Base-by-base conservation (phyloP, 2,329 filamentous ascomycete species). In the Chaetomiaceae sp. region DNA sequence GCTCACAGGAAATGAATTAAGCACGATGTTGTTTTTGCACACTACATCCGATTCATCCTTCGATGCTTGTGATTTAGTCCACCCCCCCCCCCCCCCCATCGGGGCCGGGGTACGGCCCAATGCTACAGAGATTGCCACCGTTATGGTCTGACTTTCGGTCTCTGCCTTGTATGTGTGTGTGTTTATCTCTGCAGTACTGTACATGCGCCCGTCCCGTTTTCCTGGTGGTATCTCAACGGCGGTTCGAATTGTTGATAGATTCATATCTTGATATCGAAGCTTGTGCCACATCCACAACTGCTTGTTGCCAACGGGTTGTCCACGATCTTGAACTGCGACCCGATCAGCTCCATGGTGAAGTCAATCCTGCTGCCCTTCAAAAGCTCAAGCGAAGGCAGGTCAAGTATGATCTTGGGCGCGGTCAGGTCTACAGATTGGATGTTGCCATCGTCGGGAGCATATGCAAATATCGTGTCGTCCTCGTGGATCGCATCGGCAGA, bases 241-340 rank as follows among this genome's bases (percentile, higher is more conserved):
- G 25, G 5, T 27, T 5, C 25, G 7, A 18, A 10, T 29, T 2
- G 5, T 3, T 21, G 23, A 43, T 20, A 18, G 5, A 3, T 21
- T 62, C 42, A 85, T 68, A 80, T 71, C 67, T 91, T 90, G 60
- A 97, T 90, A 72, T 97, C 94, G 71, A 99, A 99, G 68, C 92
- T 97, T 14, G 92, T 96, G 7, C 94, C 94, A 71, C 94, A 99
- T 1, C 94, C 94, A 74, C 94, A 99, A 69, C 89, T 96, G 71
- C 91, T 97, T 53, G 87, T 90, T 4, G 94, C 94, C 36, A 84
- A 76, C 0, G 94, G 94, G 66, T 97, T 99, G 63, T 95, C 91
- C 56, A 90, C 85, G 65, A 99, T 90, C 77, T 95, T 96, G 71
- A 99, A 99, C 73, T 97, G 91, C 1, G 77, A 80, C 10, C 77